These are phyloP conservation scores for Neurospora tetraspora DNA, from an alignment of 495 filamentous ascomycete species.

Conservation along the genomic window DNA sequence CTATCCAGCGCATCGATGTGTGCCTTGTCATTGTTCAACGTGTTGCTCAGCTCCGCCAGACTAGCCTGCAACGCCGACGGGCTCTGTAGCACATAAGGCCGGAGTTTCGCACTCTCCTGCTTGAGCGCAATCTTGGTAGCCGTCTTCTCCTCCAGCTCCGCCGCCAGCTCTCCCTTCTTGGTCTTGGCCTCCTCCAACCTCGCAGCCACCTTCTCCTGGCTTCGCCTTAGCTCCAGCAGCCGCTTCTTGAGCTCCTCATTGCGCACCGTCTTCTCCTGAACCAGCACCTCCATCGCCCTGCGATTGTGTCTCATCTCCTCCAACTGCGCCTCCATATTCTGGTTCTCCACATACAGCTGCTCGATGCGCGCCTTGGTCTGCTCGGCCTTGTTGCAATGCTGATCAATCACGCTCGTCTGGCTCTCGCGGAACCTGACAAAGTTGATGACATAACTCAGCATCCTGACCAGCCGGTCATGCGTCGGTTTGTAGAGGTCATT, in stretches of 20 bases:
- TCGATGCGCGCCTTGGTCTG: conserved; percentile 78
- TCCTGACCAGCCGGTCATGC: conserved; percentile 74
- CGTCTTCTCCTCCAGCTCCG: conserved; percentile 69
- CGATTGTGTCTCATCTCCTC: conserved; percentile 69
- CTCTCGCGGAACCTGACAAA: conserved; percentile 94
- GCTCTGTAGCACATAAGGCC: conserved; percentile 83
- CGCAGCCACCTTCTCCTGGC: conserved; percentile 68
- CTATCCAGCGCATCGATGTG: conserved; percentile 82
- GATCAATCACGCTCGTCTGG: conserved; percentile 74
- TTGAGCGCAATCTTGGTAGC: conserved; percentile 45
- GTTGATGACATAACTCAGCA: conserved; percentile 95
- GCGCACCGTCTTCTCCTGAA: conserved; percentile 68
- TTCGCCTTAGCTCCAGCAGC: conserved; percentile 63
- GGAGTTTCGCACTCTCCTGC: conserved; percentile 78
- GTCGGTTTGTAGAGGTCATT: conserved; percentile 82
- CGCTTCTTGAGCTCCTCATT: conserved; percentile 78
- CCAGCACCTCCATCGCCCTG: conserved; percentile 64
- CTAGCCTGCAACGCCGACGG: conserved; percentile 71
- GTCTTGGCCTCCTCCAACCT: conserved; percentile 64
- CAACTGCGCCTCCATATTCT: conserved; percentile 70
- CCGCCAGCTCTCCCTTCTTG: conserved; percentile 62
- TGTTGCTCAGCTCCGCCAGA: conserved; percentile 72
- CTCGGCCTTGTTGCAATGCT: conserved; percentile 85
- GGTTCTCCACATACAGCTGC: conserved; percentile 73
- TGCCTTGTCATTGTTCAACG: conserved; percentile 61